phyloP scores from a whole-genome alignment of 495 filamentous ascomycete species.

The Podospora conica region DNA sequence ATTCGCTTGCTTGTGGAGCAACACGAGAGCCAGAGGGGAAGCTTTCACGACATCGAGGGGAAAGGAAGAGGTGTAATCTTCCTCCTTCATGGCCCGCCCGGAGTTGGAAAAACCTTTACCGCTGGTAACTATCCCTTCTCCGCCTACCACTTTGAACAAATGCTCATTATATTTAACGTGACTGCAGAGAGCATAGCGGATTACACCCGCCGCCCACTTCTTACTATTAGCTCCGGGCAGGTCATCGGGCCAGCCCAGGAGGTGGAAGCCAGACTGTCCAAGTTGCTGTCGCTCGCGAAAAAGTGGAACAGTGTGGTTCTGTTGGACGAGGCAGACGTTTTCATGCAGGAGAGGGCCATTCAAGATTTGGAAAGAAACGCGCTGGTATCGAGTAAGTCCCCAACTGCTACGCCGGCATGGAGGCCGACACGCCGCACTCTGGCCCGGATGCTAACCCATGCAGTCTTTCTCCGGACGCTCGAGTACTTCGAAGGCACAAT shows the following conservation, averaged over 20 bases:
- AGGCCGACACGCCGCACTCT: slow-evolving; percentile 27
- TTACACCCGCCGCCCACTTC: no score
- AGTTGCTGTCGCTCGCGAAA: no score
- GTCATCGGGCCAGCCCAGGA: no score
- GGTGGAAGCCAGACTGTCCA: no score
- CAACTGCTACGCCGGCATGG: slow-evolving; percentile 7
- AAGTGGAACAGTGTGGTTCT: no score
- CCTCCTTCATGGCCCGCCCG: slow-evolving; percentile 37
- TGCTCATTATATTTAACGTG: neutral
- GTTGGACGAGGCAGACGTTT: no score
- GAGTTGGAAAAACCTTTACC: slow-evolving; percentile 37
- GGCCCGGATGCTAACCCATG: slow-evolving; percentile 33
- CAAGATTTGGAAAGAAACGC: no score
- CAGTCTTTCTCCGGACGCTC: neutral
- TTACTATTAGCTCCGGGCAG: no score
- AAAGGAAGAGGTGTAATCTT: slow-evolving; percentile 34
- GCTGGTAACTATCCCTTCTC: slow-evolving; percentile 25
- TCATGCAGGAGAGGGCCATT: no score
- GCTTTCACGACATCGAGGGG: slow-evolving; percentile 33
- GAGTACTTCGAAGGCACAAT: slow-evolving; percentile 31
- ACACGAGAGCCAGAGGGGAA: no score
- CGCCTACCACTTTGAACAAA: neutral
- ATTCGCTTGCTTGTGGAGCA: no score
- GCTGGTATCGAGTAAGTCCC: neutral
- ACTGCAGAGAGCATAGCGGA: neutral